phyloP scores from a whole-genome alignment of 768 basidiomycete genomes.

The Termitomyces sp. region DNA sequence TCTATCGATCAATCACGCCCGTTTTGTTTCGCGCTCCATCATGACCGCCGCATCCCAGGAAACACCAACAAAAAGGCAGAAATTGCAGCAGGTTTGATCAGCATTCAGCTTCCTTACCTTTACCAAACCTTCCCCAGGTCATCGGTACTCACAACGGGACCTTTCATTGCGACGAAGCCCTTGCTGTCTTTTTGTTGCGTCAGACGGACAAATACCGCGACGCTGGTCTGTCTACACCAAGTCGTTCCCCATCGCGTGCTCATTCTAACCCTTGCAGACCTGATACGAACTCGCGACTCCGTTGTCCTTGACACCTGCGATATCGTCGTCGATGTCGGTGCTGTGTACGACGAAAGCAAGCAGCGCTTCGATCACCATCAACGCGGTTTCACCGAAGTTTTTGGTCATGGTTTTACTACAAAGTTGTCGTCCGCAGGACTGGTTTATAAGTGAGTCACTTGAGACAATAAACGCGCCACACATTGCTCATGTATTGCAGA shows the following conservation, averaged over 20 bases:
- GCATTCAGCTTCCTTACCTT: not conserved
- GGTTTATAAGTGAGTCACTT: slow-evolving; percentile 74
- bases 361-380: slow-evolving; percentile 96
- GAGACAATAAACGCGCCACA: not conserved
- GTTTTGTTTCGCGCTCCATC: slow-evolving; percentile 5
- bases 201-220: slow-evolving; percentile 69
- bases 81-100: slow-evolving; percentile 27
- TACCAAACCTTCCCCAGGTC: slow-evolving; percentile 34
- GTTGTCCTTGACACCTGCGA: slow-evolving; percentile 71
- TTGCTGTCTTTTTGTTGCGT: slow-evolving; percentile 86
- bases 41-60: slow-evolving; percentile 14
- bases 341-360: slow-evolving; percentile 74
- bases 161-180: slow-evolving; percentile 95
- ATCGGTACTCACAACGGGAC: slow-evolving; percentile 96
- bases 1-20: not conserved
- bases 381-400: slow-evolving; percentile 84
- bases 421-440: slow-evolving; percentile 92
- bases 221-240: slow-evolving; percentile 46
- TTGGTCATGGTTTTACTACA: slow-evolving; percentile 82
- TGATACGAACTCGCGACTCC: slow-evolving; percentile 74
- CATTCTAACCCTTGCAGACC: slow-evolving; percentile 26
- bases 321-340: slow-evolving; percentile 96
- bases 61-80: slow-evolving; percentile 31
- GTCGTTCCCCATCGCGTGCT: not conserved
- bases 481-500: slow-evolving; percentile 28